phyloP scores from a whole-genome alignment of 1,139 yeast species.

The Saccharomyces pastorianus region DNA sequence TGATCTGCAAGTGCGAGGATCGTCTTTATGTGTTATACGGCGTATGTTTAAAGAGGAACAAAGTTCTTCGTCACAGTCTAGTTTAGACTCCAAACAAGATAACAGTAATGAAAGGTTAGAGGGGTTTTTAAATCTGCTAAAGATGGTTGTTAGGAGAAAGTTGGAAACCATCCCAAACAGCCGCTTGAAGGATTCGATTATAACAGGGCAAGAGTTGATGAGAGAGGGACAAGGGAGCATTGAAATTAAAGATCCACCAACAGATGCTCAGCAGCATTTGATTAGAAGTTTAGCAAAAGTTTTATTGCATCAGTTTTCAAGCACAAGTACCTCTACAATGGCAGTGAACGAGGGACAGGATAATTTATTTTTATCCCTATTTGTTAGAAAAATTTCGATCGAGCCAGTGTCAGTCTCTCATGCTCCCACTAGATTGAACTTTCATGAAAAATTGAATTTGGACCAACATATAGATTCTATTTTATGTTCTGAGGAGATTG shows the following conservation, averaged over 20 bases:
- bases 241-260: conserved; percentile 19
- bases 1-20: neutral
- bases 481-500: neutral
- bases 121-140: neutral
- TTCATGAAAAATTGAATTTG: neutral
- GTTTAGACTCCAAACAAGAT: neutral
- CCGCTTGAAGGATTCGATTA: neutral
- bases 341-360: conserved; percentile 24
- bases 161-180: neutral
- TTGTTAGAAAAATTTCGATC: conserved; percentile 22
- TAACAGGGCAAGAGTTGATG: neutral
- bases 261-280: conserved; percentile 23
- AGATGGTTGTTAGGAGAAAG: neutral
- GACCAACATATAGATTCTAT: neutral
- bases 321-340: conserved; percentile 2
- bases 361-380: conserved; percentile 27
- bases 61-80: neutral
- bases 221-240: conserved; percentile 24
- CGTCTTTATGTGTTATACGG: neutral
- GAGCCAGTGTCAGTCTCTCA: conserved; percentile 9
- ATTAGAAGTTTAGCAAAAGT: conserved; percentile 25
- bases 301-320: conserved; percentile 20
- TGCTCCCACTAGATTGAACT: neutral
- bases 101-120: neutral
- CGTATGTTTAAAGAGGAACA: neutral